These are phyloP conservation scores for Lactarius tabidus DNA, from an alignment of 768 basidiomycete species.

Conservation along the genomic window DNA sequence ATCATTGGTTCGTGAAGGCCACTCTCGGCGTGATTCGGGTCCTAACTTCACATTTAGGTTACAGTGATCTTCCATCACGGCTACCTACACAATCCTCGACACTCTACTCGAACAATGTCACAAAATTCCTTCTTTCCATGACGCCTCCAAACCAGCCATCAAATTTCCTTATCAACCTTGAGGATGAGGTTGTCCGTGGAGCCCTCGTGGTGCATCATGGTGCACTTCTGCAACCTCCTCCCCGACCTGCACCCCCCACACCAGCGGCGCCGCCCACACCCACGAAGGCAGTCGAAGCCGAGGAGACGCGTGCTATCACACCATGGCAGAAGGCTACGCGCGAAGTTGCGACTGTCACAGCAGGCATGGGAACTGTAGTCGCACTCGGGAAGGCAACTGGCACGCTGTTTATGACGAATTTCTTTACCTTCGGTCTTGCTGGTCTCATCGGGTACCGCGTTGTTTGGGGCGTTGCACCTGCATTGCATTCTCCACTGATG, in stretches of 20 bases:
- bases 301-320: slow-evolving; percentile 56
- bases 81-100: slow-evolving; percentile 87
- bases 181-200: slow-evolving; percentile 82
- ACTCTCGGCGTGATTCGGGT: background rate
- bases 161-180: slow-evolving; percentile 62
- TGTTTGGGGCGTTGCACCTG: slow-evolving; percentile 86
- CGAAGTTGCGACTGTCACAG: slow-evolving; percentile 70
- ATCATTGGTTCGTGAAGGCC: slow-evolving; percentile 54
- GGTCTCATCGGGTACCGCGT: slow-evolving; percentile 84
- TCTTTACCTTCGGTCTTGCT: slow-evolving; percentile 86
- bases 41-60: slow-evolving; percentile 43
- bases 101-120: slow-evolving; percentile 87
- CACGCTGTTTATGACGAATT: slow-evolving; percentile 81
- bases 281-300: slow-evolving; percentile 43
- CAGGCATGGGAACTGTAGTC: slow-evolving; percentile 69
- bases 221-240: slow-evolving; percentile 57
- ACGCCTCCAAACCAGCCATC: slow-evolving; percentile 46
- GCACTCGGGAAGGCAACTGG: slow-evolving; percentile 78
- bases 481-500: slow-evolving; percentile 87
- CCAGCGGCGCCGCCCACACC: slow-evolving; percentile 47
- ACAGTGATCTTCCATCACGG: slow-evolving; percentile 82
- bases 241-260: slow-evolving; percentile 65
- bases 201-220: slow-evolving; percentile 73
- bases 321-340: slow-evolving; percentile 81
- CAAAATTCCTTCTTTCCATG: slow-evolving; percentile 82